Base-by-base conservation (phyloP, 257 asterid species). In the Agastache rugosa region DNA sequence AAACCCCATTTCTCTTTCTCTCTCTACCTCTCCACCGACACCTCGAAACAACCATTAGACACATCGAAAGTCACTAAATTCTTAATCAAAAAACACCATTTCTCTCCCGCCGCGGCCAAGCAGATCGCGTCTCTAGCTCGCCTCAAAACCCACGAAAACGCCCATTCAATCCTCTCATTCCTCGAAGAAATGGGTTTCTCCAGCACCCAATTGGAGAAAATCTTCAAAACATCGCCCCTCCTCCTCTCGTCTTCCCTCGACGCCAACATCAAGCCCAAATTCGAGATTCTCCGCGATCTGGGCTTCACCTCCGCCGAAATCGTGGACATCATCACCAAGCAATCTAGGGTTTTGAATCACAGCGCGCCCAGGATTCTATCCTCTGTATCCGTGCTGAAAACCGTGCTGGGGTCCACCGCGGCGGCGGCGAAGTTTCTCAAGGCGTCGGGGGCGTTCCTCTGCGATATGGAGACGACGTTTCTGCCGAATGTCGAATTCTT, bases 161-260 rank as follows among this genome's bases (percentile, higher is more conserved):
- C 79, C 44, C 80, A 85, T 44, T 71, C 81, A 2, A 27, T 62
- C 2, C 8, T 83, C 7, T 66, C 75, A 3, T 83, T 65, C 50
- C 47, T 85, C 12, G 74, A 76, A 61, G 71, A 68, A 10, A 56
- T 2, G 53, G 90, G 90, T 0, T 83, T 85, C 63, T 76, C 87
- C 0, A 20, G 14, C 11, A 11, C 73, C 60, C 86, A 85, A 14
- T 68, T 85, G 69, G 86, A 85, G 53, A 80, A 34, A 23, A 15
- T 69, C 11, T 2, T 77, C 19, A 79, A 19, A 42, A 7, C n/a
- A 0, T 23, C 5, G 62, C 85, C 87, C 39, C 15, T 8, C 1
- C 14, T 80, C 67, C 74, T 82, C 29, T 16, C 50, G 7, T 23
- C 81, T 4, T 37, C 41, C n/a, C 76, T 85, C 55, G 82, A 78